Evolutionary conservation across 2,329 filamentous ascomycete species (phyloP).

Genomic region (Monosporascus sp.): DNA sequence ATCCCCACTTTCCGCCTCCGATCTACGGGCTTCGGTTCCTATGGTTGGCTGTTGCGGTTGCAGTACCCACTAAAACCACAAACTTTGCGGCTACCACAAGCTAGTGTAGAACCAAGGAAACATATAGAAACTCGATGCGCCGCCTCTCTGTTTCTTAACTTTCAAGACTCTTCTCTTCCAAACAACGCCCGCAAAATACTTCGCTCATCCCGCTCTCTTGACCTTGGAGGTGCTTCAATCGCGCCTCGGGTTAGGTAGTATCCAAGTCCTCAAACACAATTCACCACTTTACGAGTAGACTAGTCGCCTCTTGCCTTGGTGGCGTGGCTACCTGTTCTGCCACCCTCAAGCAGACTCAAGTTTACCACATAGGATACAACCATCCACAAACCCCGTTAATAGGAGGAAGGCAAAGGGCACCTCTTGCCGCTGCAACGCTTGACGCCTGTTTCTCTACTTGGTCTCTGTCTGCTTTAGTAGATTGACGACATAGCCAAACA

Average conservation of each 20-base stretch:
- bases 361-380: neutral
- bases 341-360: neutral
- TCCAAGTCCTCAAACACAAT: neutral
- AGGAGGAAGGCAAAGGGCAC: conserved; percentile 11
- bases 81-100: neutral
- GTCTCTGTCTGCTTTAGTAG: conserved; percentile 6
- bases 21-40: neutral
- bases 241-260: neutral
- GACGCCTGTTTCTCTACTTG: conserved; percentile 13
- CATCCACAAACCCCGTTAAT: neutral
- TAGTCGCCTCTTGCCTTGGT: neutral
- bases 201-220: neutral
- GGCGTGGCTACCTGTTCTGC: neutral
- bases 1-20: neutral
- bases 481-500: conserved; percentile 4
- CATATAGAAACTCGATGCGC: neutral
- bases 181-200: neutral
- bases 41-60: neutral
- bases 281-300: neutral
- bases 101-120: neutral
- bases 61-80: neutral
- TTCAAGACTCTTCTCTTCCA: neutral
- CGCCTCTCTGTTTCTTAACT: neutral
- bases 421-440: conserved; percentile 14
- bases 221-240: neutral